Evolutionary conservation across 768 basidiomycete genomes (phyloP), one percentile per base, ranked within the genome.

Genomic region (Gyrodon lividus): DNA sequence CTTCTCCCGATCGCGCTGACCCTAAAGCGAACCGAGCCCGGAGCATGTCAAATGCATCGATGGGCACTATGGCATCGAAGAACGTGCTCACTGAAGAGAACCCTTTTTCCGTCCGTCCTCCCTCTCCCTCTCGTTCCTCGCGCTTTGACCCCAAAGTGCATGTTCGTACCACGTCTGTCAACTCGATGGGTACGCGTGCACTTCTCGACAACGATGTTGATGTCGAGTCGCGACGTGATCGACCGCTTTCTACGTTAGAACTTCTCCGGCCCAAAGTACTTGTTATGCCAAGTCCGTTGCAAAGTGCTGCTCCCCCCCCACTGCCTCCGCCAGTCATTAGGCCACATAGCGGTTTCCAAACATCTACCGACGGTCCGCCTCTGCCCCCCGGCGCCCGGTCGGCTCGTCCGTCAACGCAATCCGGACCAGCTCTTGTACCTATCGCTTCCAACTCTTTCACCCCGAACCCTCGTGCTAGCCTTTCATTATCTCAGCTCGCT

Each of bases 231-330:
- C 58, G 57, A 59, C 48, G 74, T 72, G 79, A 84, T 38, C 80
- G 83, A 33, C 82, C 77, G 17, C 84, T 82, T 61, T 91, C 89
- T 9, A 87, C 87, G 12, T 58, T 86, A 50, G 89, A 93, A 28
- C 74, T 96, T 39, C 76, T 96, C 59, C 79, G 93, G 19, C 94
- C 94, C 1, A 93, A 93, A 67, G 78, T 93, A n/a, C 83, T 97
- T 40, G 83, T 97, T 55, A 96, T 97, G 94, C 94, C 94, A 9
- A 88, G 87, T 54, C 90, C 92, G 2, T 72, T 96, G 33, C 89
- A 94, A 59, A 71, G 75, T 45, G 61, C 69, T 16, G 62, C 72
- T 16, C 59, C 68, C 33, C 55, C 67, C 23, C 56, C 70, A 19
- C 56, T 74, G 16, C 65, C 72, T 31, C 61, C 72, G 39, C 52